Percentiles rank a stretch among this genome's conserved stretches.
phyloP scores from a whole-genome alignment of 1,284 basidiomycete species.

The Pseudozyma sp. region DNA sequence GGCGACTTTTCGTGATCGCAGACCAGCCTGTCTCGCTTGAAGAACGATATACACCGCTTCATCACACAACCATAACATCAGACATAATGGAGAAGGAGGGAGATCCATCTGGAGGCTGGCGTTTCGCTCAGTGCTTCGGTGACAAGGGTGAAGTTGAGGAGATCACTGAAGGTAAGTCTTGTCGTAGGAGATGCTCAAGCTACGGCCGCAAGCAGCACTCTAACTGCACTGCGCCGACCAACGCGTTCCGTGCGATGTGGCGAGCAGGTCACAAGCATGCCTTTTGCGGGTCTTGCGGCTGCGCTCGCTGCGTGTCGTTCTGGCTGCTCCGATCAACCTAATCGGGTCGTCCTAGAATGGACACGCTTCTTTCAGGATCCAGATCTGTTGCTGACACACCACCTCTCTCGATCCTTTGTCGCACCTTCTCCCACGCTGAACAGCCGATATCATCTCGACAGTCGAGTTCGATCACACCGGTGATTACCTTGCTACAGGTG shows the following conservation, averaged over 20 bases:
- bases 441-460: conserved; percentile 81
- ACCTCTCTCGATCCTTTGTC: neutral
- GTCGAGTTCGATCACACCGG: conserved; percentile 99
- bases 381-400: neutral
- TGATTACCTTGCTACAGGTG: conserved; percentile 98
- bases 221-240: too few relatives aligned
- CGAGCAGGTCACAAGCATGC: too few relatives aligned
- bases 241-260: too few relatives aligned
- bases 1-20: too few relatives aligned
- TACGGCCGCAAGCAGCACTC: too few relatives aligned
- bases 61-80: neutral
- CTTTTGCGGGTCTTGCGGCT: too few relatives aligned
- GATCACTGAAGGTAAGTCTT: conserved; percentile 89
- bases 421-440: conserved; percentile 70
- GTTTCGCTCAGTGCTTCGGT: conserved; percentile 99
- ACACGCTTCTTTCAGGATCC: neutral
- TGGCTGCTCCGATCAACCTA: too few relatives aligned
- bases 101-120: conserved; percentile 75
- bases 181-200: neutral
- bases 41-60: conserved; percentile 1
- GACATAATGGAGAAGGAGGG: conserved; percentile 62
- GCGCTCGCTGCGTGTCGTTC: too few relatives aligned
- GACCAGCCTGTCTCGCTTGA: too few relatives aligned
- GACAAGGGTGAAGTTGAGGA: conserved; percentile 85
- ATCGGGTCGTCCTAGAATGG: too few relatives aligned